These are phyloP conservation scores for Allium fistulosum DNA, from an alignment of 106 monocot species.

Conservation along the genomic window DNA sequence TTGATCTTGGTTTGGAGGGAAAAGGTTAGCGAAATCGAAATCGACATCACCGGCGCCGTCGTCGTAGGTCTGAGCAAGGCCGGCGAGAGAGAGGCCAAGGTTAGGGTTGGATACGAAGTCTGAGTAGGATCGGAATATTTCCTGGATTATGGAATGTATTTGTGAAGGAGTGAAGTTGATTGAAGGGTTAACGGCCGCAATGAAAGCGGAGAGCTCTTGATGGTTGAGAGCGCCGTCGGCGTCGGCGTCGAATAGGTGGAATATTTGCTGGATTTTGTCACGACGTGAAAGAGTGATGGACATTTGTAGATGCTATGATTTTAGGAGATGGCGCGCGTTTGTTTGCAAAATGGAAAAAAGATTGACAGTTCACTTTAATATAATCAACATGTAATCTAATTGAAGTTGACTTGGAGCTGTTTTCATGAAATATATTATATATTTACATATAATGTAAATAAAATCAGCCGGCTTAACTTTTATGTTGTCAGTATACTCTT, in stretches of 20 bases:
- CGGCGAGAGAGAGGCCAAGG: constrained; percentile 17
- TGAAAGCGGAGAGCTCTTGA: constrained; percentile 20
- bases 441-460: no score
- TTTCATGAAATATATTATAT: no score
- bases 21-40: constrained; percentile 24
- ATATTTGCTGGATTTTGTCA: constrained; percentile 25
- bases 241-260: constrained; percentile 30
- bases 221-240: constrained; percentile 28
- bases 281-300: neutral
- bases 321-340: no score
- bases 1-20: neutral
- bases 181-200: constrained; percentile 22
- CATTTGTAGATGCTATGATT: no score
- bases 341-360: no score
- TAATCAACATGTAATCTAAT: no score
- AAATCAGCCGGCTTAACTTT: no score
- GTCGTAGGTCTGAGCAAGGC: constrained; percentile 25
- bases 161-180: constrained; percentile 18
- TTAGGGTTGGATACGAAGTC: constrained; percentile 9
- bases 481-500: no score
- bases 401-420: no score
- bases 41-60: constrained; percentile 29
- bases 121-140: constrained; percentile 27
- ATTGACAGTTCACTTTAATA: no score
- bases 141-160: constrained; percentile 21